Conservation (phyloP, 2,329 filamentous ascomycete genomes). For the Byssoonygena ceratinophila region DNA sequence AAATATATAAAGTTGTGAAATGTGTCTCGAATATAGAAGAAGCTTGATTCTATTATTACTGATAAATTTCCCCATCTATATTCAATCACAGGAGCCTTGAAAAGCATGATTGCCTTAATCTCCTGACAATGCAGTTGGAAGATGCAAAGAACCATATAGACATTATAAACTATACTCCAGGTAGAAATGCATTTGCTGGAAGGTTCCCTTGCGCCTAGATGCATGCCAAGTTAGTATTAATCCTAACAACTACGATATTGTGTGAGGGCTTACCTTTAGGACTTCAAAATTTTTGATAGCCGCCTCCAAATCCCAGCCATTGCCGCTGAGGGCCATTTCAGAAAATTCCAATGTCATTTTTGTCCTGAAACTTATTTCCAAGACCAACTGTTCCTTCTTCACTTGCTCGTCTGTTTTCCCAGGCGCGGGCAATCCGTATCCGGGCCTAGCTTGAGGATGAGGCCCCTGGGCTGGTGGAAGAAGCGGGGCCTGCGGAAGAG, state of each 20-base stretch:
- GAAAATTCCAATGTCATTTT: slow-evolving; percentile 71
- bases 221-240: not conserved
- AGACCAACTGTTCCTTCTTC: slow-evolving; percentile 58
- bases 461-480: slow-evolving; percentile 15
- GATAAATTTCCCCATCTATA: not conserved
- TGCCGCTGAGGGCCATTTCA: slow-evolving; percentile 67
- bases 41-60: no score
- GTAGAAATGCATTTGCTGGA: slow-evolving; percentile 17
- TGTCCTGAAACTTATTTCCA: slow-evolving; percentile 64
- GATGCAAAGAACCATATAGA: not conserved
- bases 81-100: not conserved
- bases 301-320: slow-evolving; percentile 66
- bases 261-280: slow-evolving; percentile 50
- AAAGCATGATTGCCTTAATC: no score
- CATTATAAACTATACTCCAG: slow-evolving; percentile 11
- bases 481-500: no score
- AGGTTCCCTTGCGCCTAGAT: slow-evolving; percentile 17
- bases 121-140: no score
- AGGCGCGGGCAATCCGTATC: slow-evolving; percentile 33
- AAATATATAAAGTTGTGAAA: no score
- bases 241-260: not conserved
- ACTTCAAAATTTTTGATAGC: slow-evolving; percentile 66
- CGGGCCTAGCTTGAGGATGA: slow-evolving; percentile 27
- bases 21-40: no score
- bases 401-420: slow-evolving; percentile 42